phyloP scores from a whole-genome alignment of 495 filamentous ascomycete species.

The Letharia lupina region DNA sequence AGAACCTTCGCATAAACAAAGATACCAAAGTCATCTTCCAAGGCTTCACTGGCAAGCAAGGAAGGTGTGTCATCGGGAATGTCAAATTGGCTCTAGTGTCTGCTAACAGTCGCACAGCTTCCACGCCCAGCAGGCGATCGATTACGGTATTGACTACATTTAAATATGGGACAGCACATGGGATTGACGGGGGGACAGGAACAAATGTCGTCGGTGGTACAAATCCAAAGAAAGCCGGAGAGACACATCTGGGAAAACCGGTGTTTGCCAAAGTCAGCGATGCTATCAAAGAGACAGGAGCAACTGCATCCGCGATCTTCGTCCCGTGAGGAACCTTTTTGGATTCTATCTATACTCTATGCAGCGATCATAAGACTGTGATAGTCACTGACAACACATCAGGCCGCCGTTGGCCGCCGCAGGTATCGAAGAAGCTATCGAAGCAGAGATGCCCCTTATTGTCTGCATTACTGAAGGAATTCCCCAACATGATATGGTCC shows the following conservation, averaged over 20 bases:
- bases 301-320: conserved; percentile 90
- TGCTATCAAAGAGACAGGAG: conserved; percentile 84
- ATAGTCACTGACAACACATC: conserved; percentile 11
- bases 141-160: conserved; percentile 62
- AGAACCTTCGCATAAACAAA: conserved; percentile 84
- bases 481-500: conserved; percentile 98
- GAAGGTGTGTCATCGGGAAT: conserved; percentile 65
- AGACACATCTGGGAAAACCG: conserved; percentile 78
- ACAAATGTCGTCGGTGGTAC: conserved; percentile 97
- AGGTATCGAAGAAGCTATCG: conserved; percentile 94
- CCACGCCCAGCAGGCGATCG: conserved; percentile 95
- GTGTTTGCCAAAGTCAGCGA: conserved; percentile 88
- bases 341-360: neutral
- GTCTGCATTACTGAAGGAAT: conserved; percentile 99
- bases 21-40: conserved; percentile 95
- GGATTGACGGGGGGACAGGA: conserved; percentile 43
- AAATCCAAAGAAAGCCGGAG: conserved; percentile 96
- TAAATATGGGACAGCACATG: conserved; percentile 14
- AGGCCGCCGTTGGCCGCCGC: conserved; percentile 85
- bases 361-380: neutral
- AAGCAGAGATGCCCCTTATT: conserved; percentile 82
- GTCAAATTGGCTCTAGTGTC: neutral
- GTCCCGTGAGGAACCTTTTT: conserved; percentile 62
- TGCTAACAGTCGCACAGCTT: conserved; percentile 52
- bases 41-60: conserved; percentile 97